These are phyloP conservation scores for Blastobotrys serpentis DNA, from an alignment of 1,139 yeast species.

Conservation along the genomic window DNA sequence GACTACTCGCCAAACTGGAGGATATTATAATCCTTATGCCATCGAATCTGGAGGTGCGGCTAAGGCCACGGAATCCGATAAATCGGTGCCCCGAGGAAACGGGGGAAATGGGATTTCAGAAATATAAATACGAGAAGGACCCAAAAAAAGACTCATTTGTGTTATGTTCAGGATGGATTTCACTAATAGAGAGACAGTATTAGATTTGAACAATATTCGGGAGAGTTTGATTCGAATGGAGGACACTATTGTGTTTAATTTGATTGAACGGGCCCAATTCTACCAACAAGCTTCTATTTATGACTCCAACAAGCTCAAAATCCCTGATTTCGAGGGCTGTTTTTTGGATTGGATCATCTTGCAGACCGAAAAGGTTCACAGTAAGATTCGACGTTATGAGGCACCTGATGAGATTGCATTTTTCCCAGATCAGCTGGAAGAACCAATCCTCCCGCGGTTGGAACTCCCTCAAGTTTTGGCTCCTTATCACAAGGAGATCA, in stretches of 20 bases:
- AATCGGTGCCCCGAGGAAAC: no score
- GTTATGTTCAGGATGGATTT: conserved; percentile 63
- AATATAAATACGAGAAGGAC: no score
- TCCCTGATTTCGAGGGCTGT: conserved; percentile 73
- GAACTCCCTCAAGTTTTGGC: conserved; percentile 80
- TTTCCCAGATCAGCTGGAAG: conserved; percentile 64
- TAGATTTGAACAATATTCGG: conserved; percentile 78
- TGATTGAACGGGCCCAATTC: conserved; percentile 92
- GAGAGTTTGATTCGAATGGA: conserved; percentile 88
- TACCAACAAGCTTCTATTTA: conserved; percentile 75
- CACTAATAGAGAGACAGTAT: conserved; percentile 76
- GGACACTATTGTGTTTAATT: conserved; percentile 87
- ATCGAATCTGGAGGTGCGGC: no score
- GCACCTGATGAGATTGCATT: conserved; percentile 97
- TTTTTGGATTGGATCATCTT: conserved; percentile 83
- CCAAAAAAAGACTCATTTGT: conserved; percentile 1
- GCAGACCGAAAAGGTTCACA: conserved; percentile 75
- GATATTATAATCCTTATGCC: conserved; percentile 24
- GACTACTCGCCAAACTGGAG: conserved; percentile 32
- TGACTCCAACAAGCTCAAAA: conserved; percentile 52
- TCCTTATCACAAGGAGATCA: conserved; percentile 67
- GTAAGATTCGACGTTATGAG: conserved; percentile 80
- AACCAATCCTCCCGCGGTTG: conserved; percentile 74
- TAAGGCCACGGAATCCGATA: no score
- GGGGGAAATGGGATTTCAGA: background rate